Base-by-base conservation (phyloP, 2,329 filamentous ascomycete genomes). In the Scedosporium minutisporum region DNA sequence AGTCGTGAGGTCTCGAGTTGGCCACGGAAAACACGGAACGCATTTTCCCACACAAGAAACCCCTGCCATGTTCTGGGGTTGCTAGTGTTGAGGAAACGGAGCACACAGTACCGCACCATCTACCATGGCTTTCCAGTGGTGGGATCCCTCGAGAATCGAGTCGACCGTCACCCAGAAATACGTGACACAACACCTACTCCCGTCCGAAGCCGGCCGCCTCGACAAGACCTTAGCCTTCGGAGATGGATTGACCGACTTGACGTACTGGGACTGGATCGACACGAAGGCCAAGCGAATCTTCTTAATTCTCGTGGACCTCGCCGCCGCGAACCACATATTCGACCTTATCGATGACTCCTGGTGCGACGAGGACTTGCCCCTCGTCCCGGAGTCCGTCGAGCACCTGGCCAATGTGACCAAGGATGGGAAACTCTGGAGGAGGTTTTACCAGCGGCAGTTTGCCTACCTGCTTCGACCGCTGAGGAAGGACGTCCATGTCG, bases 231-330 rank as follows among this genome's bases (percentile, higher is more conserved):
- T 90, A 57, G 82, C 78, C 12, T 91, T 90, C 71, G 88, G 88
- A 33, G 68, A 86, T 67, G 84, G 84, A 62, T 73, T 84, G 63
- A 91, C 88, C 3, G 85, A 90, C 71, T 83, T 87, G 65, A 91
- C 88, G 1, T 92, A 92, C 71, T 86, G 88, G 78, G 88, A 91
- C 70, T 91, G 88, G 87, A 90, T 92, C 63, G 76, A 88, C 57
- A 77, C 83, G 62, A 87, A 87, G 67, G 86, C 87, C 6, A 87
- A 85, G 69, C 81, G 86, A 57, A 78, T 91, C 46, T 92, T 91
- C 69, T 77, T 93, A 57, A 86, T 90, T 46, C 77, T 92, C 27
- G 79, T 85, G 62, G 88, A 91, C 68, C 76, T 91, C 25, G 86
- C 85, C 38, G 80, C 88, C 10, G 83, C 88, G 0, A 87, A 89